Evolutionary conservation across 306 rosid genomes (phyloP), one percentile per base, ranked within the genome.

Genomic region (Prunus campanulata): DNA sequence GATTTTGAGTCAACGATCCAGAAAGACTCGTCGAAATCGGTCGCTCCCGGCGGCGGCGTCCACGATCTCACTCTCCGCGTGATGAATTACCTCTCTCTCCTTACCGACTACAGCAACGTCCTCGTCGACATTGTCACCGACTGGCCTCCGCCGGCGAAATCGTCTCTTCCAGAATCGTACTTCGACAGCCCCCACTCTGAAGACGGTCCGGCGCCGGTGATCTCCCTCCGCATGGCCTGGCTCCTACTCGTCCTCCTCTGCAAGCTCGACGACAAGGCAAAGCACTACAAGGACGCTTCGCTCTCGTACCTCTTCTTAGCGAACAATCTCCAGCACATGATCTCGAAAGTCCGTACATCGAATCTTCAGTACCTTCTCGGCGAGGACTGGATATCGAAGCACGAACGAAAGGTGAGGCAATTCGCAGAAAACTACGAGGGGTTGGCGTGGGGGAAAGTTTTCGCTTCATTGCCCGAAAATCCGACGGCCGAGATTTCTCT

Each of bases 221-320:
- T 85, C 4, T 78, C 90, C 1, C 18, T 30, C 48, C 76, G 85
- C 2, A 25, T 91, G 49, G 86, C 86, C 2, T 79, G 97, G 90
- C 68, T 93, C 4, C 76, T 93, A 65, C 81, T 87, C 18, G 87
- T 86, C 60, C 93, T 93, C 20, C 73, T 84, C 16, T 91, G 96
- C 73, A 91, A 90, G 78, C 90, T 93, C 25, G 93, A 93, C 75
- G 66, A 74, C 18, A 88, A 83, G 72, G 85, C 93, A 8, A 82
- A 85, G 80, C 85, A 84, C 18, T 87, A 74, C 84, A 83, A 88
- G 68, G 92, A 88, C 82, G 76, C 77, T 19, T 87, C 92, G 0
- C 63, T 83, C 6, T 83, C 92, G 11, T 87, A 88, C 70, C 76
- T 93, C 2, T 93, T 90, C 82, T 79, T 89, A 1, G 83, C 93